These are phyloP conservation scores for Circinella umbellata DNA, from an alignment of 371 early-diverging fungal species.

Conservation along the genomic window DNA sequence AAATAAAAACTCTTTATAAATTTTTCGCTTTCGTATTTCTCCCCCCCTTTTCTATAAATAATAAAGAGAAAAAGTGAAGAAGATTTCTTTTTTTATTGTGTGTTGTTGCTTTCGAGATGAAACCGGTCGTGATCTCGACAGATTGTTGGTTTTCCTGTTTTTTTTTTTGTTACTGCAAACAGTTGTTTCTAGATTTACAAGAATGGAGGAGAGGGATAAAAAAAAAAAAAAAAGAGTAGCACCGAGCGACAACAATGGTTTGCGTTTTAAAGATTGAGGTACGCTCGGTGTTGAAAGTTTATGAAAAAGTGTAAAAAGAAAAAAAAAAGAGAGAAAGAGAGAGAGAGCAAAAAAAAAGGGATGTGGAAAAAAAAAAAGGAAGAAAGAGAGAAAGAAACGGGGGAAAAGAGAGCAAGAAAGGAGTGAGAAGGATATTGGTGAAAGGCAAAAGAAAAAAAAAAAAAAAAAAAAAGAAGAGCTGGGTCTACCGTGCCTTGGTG, in stretches of 20 bases:
- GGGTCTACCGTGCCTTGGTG: constrained; percentile 8
- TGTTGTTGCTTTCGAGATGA: not conserved
- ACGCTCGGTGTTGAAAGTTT: too few species aligned
- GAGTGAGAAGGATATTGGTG: not conserved
- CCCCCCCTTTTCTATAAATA: too few species aligned
- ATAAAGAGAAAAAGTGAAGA: not conserved
- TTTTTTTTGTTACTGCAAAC: not conserved
- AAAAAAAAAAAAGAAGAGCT: constrained; percentile 1
- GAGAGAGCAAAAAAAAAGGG: too few species aligned
- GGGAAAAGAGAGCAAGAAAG: not conserved
- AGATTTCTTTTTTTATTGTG: not conserved
- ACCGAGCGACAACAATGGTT: not conserved
- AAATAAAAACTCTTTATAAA: too few species aligned
- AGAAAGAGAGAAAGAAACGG: not conserved
- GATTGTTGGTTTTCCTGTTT: not conserved
- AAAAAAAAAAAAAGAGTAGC: not conserved
- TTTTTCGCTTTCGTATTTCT: too few species aligned
- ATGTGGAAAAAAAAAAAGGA: not conserved
- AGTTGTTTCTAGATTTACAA: constrained; percentile 4
- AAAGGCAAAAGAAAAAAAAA: not conserved
- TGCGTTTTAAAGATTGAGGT: too few species aligned
- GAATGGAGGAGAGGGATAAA: not conserved
- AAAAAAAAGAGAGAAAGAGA: too few species aligned
- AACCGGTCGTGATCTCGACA: not conserved
- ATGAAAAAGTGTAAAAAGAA: too few species aligned